These are phyloP conservation scores for Dendrostoma leiphaemia DNA, from an alignment of 2,329 filamentous ascomycete genomes.

Conservation along the genomic window DNA sequence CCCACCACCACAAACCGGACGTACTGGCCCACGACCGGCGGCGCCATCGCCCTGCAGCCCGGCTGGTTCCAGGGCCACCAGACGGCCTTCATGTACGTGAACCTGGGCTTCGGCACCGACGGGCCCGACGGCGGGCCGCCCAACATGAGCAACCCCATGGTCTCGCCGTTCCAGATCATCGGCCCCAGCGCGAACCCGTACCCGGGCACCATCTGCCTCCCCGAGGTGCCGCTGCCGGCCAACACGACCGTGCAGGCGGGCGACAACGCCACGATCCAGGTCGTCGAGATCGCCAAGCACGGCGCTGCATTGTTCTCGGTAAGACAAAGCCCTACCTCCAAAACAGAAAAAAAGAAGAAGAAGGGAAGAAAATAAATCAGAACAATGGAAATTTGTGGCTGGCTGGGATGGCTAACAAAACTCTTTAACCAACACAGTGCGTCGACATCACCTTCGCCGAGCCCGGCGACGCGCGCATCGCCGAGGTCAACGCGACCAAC, in stretches of 20 bases:
- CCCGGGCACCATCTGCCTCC: slow-evolving; percentile 83
- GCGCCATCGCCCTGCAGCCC: slow-evolving; percentile 85
- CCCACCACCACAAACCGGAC: slow-evolving; percentile 77
- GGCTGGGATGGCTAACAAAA: too few relatives aligned
- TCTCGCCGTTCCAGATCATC: slow-evolving; percentile 76
- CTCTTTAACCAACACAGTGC: slow-evolving; percentile 56
- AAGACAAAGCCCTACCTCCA: slow-evolving; percentile 29
- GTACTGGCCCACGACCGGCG: slow-evolving; percentile 84
- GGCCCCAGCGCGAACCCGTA: slow-evolving; percentile 84
- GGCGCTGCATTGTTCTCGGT: slow-evolving; percentile 82
- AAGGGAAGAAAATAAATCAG: too few relatives aligned
- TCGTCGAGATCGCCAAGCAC: slow-evolving; percentile 80
- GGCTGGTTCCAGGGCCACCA: slow-evolving; percentile 93
- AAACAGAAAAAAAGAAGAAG: too few relatives aligned
- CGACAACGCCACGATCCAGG: slow-evolving; percentile 87
- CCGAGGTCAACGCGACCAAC: slow-evolving; percentile 73
- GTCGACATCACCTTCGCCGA: slow-evolving; percentile 92
- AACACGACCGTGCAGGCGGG: slow-evolving; percentile 71
- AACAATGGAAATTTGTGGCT: too few relatives aligned
- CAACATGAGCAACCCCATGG: slow-evolving; percentile 86
- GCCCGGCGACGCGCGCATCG: slow-evolving; percentile 64
- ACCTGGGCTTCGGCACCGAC: slow-evolving; percentile 78
- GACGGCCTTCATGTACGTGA: slow-evolving; percentile 82
- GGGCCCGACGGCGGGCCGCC: slow-evolving; percentile 63
- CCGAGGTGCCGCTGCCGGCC: slow-evolving; percentile 79